phyloP scores from a whole-genome alignment of 768 basidiomycete species.

The Gloeopeniophorella convolvens region DNA sequence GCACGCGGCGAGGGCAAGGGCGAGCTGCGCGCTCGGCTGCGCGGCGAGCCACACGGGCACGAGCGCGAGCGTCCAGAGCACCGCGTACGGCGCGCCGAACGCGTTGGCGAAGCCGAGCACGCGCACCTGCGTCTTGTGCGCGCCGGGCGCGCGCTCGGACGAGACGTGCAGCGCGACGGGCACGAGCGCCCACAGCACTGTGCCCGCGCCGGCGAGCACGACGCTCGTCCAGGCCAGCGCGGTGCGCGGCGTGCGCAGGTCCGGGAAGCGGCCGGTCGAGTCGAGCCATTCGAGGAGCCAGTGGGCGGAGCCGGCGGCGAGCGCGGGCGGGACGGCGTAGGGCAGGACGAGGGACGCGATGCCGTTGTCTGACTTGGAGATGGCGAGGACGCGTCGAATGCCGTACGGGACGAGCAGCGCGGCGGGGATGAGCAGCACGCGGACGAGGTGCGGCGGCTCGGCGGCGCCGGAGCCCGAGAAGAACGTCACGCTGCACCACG shows the following conservation, averaged over 20 bases:
- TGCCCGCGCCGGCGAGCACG: constrained; percentile 46
- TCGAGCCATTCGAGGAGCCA: constrained; percentile 86
- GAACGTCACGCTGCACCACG: constrained; percentile 86
- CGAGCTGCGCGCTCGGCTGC: constrained; percentile 80
- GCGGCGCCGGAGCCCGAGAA: constrained; percentile 68
- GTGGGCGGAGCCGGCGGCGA: constrained; percentile 54
- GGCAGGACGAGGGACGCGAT: constrained; percentile 60
- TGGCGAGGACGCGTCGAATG: constrained; percentile 49
- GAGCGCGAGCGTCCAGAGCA: constrained; percentile 71
- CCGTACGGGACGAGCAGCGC: constrained; percentile 52
- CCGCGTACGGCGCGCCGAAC: constrained; percentile 79
- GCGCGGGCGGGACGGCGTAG: constrained; percentile 46
- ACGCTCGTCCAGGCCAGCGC: constrained; percentile 51
- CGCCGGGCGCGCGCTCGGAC: constrained; percentile 23
- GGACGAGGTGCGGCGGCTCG: constrained; percentile 52
- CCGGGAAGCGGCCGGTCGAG: constrained; percentile 38
- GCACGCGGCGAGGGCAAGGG: constrained; percentile 54
- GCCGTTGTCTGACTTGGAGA: constrained; percentile 70
- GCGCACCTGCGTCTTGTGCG: constrained; percentile 39
- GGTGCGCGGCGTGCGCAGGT: constrained; percentile 51
- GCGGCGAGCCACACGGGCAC: constrained; percentile 55
- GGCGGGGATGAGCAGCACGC: constrained; percentile 50
- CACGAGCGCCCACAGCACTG: constrained; percentile 60
- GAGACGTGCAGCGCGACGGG: constrained; percentile 71
- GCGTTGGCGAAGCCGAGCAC: constrained; percentile 87